Percentiles rank a stretch among this genome's conserved stretches.
Evolutionary conservation across 495 filamentous ascomycete genomes (phyloP).

Genomic region (Bombardia bombarda): DNA sequence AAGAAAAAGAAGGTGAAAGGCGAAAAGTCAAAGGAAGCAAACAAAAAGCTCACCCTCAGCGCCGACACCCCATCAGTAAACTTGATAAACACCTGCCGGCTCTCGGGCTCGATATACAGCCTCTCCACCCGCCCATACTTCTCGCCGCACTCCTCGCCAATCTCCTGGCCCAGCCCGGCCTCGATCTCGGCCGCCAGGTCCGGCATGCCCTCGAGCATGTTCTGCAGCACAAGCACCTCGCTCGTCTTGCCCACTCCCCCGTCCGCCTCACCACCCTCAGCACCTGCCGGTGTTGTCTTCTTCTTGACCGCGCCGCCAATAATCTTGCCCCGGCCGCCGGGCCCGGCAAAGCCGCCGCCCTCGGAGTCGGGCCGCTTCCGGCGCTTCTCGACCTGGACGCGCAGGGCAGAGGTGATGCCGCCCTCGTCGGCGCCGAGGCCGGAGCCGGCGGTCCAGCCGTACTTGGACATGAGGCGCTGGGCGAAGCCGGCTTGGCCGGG

Average conservation of each 20-base stretch:
- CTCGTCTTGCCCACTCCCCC: constrained; percentile 65
- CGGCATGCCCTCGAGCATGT: constrained; percentile 74
- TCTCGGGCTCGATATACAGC: constrained; percentile 58
- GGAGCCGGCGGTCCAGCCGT: constrained; percentile 83
- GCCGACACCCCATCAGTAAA: constrained; percentile 77
- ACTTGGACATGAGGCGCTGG: constrained; percentile 77
- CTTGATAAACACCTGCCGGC: constrained; percentile 72
- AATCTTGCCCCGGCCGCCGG: constrained; percentile 68
- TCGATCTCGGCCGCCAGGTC: constrained; percentile 58
- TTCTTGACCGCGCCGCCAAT: constrained; percentile 34
- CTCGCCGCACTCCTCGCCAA: constrained; percentile 82
- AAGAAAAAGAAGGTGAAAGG: background rate
- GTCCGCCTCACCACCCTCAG: constrained; percentile 37
- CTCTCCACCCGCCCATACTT: constrained; percentile 88
- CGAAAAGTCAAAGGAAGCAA: constrained; percentile 23
- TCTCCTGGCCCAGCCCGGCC: constrained; percentile 79
- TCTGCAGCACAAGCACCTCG: constrained; percentile 66
- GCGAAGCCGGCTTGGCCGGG: constrained; percentile 80
- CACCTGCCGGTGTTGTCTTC: constrained; percentile 11
- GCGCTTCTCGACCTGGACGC: constrained; percentile 73
- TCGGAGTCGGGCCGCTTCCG: constrained; percentile 72
- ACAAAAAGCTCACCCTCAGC: constrained; percentile 62
- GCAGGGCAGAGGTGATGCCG: constrained; percentile 76
- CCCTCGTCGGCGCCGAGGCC: constrained; percentile 73
- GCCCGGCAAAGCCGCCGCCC: constrained; percentile 66